Evolutionary conservation across 371 early-diverging fungal genomes (phyloP).

Genomic region (Mucor sp.): DNA sequence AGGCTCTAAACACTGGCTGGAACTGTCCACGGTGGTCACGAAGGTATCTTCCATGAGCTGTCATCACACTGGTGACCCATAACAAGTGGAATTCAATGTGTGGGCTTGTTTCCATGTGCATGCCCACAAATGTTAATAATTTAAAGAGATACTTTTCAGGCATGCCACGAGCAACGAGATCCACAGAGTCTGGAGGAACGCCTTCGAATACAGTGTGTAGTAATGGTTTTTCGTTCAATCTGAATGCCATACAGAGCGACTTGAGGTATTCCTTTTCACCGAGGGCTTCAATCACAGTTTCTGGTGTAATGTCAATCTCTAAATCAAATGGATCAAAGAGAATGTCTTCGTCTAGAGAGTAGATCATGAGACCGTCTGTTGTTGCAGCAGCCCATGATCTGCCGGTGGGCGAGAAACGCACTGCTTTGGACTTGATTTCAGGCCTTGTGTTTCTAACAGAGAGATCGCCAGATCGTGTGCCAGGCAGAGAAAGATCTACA

Average conservation of each 20-base stretch:
- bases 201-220: constrained; percentile 79
- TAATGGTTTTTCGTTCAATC: constrained; percentile 82
- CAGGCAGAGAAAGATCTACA: constrained; percentile 81
- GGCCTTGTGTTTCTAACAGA: constrained; percentile 76
- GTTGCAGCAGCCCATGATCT: constrained; percentile 95
- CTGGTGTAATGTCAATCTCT: constrained; percentile 94
- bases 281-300: constrained; percentile 72
- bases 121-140: constrained; percentile 80
- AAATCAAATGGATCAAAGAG: constrained; percentile 98
- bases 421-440: constrained; percentile 80
- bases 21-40: constrained; percentile 77
- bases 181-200: constrained; percentile 78
- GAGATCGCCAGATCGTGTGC: constrained; percentile 84
- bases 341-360: constrained; percentile 89
- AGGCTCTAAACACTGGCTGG: constrained; percentile 73
- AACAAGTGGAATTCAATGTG: constrained; percentile 87
- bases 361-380: constrained; percentile 95
- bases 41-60: constrained; percentile 82
- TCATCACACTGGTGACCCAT: constrained; percentile 78
- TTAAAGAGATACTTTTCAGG: constrained; percentile 86
- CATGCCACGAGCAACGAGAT: constrained; percentile 73
- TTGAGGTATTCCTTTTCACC: constrained; percentile 76
- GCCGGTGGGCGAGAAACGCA: constrained; percentile 93
- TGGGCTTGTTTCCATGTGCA: constrained; percentile 74
- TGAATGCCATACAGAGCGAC: constrained; percentile 90